phyloP scores from a whole-genome alignment of 192 early-diverging fungal species.

The Tieghemiomyces parasiticus region DNA sequence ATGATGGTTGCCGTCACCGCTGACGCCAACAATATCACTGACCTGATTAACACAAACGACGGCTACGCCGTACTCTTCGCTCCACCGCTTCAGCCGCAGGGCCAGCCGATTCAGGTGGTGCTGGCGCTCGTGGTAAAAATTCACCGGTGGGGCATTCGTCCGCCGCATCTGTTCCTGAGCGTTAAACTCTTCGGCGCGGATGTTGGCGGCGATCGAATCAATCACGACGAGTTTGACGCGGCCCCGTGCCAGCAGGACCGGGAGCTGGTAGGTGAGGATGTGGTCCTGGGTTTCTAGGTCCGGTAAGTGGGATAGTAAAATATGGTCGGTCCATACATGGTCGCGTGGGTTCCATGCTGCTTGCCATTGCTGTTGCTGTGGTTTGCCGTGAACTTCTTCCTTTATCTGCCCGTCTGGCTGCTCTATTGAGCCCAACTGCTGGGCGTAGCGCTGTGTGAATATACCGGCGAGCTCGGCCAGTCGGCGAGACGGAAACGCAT shows the following conservation, averaged over 20 bases:
- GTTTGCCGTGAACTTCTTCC: too few species aligned
- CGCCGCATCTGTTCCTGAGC: slow-evolving; percentile 12
- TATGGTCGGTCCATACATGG: slow-evolving; percentile 20
- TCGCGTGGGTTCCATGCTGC: slow-evolving; percentile 3
- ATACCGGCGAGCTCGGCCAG: slow-evolving; percentile 30
- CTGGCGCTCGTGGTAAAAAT: slow-evolving; percentile 27
- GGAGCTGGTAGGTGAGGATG: slow-evolving; percentile 56
- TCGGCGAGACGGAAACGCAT: slow-evolving; percentile 45
- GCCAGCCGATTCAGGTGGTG: slow-evolving; percentile 42
- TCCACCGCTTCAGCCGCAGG: slow-evolving; percentile 40
- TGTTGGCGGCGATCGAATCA: slow-evolving; percentile 72
- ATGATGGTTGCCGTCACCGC: slow-evolving; percentile 11
- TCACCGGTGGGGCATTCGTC: slow-evolving; percentile 1
- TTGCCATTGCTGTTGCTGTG: too few species aligned
- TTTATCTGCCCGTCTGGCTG: too few species aligned
- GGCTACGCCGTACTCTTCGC: slow-evolving; percentile 40
- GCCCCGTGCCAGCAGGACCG: slow-evolving; percentile 33
- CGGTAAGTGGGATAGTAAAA: slow-evolving; percentile 52
- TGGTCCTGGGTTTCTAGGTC: slow-evolving; percentile 59
- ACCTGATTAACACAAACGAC: slow-evolving; percentile 80
- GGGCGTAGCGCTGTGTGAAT: slow-evolving; percentile 14
- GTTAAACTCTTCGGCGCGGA: slow-evolving; percentile 35
- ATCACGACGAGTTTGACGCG: slow-evolving; percentile 59
- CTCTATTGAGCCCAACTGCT: too few species aligned
- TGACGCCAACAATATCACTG: slow-evolving; percentile 24